A percentile compares a stretch with the other conserved stretches of the same genome.
Evolutionary conservation across 2,329 filamentous ascomycete genomes (phyloP).

Genomic region (Plectosphaerella plurivora): DNA sequence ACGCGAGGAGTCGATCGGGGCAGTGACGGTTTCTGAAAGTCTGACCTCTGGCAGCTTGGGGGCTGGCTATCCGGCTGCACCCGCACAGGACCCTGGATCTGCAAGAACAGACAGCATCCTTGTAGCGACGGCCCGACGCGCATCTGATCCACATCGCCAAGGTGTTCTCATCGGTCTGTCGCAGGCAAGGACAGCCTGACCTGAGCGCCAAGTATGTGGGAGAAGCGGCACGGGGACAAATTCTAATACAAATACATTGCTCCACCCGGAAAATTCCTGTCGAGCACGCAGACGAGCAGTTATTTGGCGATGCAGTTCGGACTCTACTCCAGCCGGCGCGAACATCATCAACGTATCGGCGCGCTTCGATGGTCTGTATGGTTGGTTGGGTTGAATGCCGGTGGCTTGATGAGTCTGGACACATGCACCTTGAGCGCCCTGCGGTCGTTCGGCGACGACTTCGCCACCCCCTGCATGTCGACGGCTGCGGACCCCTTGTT

Average conservation of each 20-base stretch:
- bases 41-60: constrained; percentile 27
- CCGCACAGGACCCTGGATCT: constrained; percentile 32
- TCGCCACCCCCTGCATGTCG: no score
- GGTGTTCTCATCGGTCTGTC: constrained; percentile 27
- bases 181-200: constrained; percentile 20
- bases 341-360: no score
- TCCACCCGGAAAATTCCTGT: constrained; percentile 20
- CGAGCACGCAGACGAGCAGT: constrained; percentile 34
- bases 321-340: constrained; percentile 23
- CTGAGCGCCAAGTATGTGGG: constrained; percentile 17
- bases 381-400: no score
- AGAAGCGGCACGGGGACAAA: constrained; percentile 12
- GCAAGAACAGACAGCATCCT: constrained; percentile 33
- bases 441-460: no score
- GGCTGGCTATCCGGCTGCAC: constrained; percentile 46
- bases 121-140: constrained; percentile 41
- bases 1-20: constrained; percentile 27
- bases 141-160: constrained; percentile 39
- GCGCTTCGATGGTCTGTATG: no score
- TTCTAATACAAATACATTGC: constrained; percentile 27
- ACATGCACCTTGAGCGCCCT: no score
- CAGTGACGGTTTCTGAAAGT: constrained; percentile 33
- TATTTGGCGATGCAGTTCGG: constrained; percentile 30
- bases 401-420: no score
- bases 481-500: no score